Percentiles rank a stretch among this genome's conserved stretches.
phyloP scores from a whole-genome alignment of 2,329 filamentous ascomycete genomes.

The Trichoderma guizhouense region DNA sequence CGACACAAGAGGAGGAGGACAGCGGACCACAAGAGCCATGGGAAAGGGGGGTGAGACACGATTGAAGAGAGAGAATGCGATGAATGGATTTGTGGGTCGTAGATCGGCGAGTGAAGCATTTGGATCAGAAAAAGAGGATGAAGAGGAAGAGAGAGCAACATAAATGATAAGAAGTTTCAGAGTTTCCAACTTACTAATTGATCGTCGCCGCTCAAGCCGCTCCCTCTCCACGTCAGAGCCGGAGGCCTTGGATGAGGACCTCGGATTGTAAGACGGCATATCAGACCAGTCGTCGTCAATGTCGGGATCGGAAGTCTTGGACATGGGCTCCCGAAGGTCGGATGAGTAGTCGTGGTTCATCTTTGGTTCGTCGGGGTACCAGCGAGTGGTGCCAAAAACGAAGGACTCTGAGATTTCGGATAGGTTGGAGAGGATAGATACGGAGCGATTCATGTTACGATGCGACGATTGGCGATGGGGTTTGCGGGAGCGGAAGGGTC shows the following conservation, averaged over 20 bases:
- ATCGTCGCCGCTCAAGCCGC: neutral
- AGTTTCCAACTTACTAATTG: slow-evolving; percentile 20
- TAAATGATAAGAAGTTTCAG: neutral
- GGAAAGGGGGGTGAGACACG: neutral
- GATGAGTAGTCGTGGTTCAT: neutral
- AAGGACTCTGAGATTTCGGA: slow-evolving; percentile 27
- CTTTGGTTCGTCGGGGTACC: neutral
- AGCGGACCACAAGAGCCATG: neutral
- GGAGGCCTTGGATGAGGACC: neutral
- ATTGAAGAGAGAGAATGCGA: neutral
- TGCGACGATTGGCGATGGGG: slow-evolving; percentile 43
- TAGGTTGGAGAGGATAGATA: slow-evolving; percentile 48
- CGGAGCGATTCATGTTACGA: slow-evolving; percentile 40
- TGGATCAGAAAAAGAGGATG: slow-evolving; percentile 7
- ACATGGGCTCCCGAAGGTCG: neutral
- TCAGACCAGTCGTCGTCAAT: slow-evolving; percentile 12
- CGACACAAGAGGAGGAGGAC: neutral
- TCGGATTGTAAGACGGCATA: neutral
- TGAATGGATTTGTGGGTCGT: neutral
- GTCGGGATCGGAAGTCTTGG: neutral
- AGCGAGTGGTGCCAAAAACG: neutral
- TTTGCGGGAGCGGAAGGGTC: slow-evolving; percentile 48
- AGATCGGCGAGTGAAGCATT: slow-evolving; percentile 8
- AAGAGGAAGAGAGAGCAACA: neutral
- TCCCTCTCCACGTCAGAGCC: neutral